Percentiles rank a stretch among this genome's conserved stretches.
phyloP scores from a whole-genome alignment of 1,284 basidiomycete species.

The Puccinia sorghi region DNA sequence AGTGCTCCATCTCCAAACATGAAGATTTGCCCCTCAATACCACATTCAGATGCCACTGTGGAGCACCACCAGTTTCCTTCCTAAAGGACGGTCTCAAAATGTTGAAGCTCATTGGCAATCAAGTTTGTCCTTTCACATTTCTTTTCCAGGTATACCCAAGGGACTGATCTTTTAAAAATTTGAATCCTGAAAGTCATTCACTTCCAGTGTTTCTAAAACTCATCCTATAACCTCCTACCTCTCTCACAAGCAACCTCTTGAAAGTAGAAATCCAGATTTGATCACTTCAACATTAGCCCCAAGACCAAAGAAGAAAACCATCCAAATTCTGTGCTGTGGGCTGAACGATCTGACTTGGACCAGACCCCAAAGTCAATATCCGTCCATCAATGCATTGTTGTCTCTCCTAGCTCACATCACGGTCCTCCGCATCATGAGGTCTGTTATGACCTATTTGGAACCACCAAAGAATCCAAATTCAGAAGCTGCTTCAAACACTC shows the following conservation, averaged over 20 bases:
- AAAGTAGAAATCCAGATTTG: too few relatives aligned
- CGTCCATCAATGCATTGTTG: background rate
- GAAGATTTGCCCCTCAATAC: background rate
- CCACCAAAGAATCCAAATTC: background rate
- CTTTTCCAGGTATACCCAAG: background rate
- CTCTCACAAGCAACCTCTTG: too few relatives aligned
- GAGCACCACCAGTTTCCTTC: constrained; percentile 5
- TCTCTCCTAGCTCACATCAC: background rate
- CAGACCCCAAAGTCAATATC: background rate
- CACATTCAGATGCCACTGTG: constrained; percentile 28
- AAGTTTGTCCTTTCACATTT: background rate
- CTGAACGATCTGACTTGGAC: constrained; percentile 11
- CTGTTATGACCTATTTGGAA: constrained; percentile 10
- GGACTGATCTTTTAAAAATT: background rate
- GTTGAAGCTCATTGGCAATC: constrained; percentile 24
- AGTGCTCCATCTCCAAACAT: background rate
- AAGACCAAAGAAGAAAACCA: constrained; percentile 3
- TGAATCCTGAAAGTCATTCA: background rate
- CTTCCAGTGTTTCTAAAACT: background rate
- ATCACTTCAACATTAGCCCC: background rate
- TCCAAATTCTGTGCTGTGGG: background rate
- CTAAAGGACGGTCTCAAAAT: constrained; percentile 17
- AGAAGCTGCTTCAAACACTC: constrained; percentile 1
- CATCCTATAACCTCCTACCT: too few relatives aligned
- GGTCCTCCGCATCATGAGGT: constrained; percentile 10